These are phyloP conservation scores for Aspergillus alliaceus DNA, from an alignment of 2,329 filamentous ascomycete species.

Conservation along the genomic window DNA sequence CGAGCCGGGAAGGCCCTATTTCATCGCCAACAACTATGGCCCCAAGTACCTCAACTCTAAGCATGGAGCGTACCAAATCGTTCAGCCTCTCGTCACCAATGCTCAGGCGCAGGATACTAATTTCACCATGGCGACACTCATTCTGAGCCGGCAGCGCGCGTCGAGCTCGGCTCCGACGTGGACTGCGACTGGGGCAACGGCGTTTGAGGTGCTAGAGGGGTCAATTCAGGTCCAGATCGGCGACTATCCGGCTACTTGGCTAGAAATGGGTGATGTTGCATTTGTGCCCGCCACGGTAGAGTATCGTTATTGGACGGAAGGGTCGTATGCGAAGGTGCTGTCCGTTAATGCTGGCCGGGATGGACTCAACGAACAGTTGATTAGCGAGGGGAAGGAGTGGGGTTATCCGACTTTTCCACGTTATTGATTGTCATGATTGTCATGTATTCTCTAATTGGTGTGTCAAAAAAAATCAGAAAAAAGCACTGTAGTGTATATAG, in stretches of 20 bases:
- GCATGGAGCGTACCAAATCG: slow-evolving; percentile 42
- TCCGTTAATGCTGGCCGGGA: slow-evolving; percentile 20
- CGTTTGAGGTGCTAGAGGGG: slow-evolving; percentile 43
- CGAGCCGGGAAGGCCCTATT: slow-evolving; percentile 38
- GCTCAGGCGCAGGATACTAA: slow-evolving; percentile 39
- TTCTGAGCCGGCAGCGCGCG: slow-evolving; percentile 31
- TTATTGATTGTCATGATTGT: background rate
- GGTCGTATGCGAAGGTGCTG: slow-evolving; percentile 24
- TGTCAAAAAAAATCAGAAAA: background rate
- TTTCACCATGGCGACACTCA: slow-evolving; percentile 48
- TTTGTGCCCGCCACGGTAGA: slow-evolving; percentile 37
- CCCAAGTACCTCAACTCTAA: slow-evolving; percentile 46
- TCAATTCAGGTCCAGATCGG: slow-evolving; percentile 34
- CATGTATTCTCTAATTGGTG: background rate
- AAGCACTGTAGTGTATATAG: background rate
- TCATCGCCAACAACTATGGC: slow-evolving; percentile 48
- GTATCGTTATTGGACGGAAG: slow-evolving; percentile 37
- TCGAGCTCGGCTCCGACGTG: slow-evolving; percentile 25
- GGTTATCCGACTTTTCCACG: slow-evolving; percentile 20
- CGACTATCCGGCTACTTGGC: slow-evolving; percentile 25
- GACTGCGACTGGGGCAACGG: slow-evolving; percentile 31
- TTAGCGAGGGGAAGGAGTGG: slow-evolving; percentile 17
- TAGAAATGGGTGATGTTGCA: slow-evolving; percentile 40
- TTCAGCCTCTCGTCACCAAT: slow-evolving; percentile 46
- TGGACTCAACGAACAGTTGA: slow-evolving; percentile 20